Evolutionary conservation across 495 filamentous ascomycete species (phyloP).

Genomic region (Lasiosphaeria miniovina): DNA sequence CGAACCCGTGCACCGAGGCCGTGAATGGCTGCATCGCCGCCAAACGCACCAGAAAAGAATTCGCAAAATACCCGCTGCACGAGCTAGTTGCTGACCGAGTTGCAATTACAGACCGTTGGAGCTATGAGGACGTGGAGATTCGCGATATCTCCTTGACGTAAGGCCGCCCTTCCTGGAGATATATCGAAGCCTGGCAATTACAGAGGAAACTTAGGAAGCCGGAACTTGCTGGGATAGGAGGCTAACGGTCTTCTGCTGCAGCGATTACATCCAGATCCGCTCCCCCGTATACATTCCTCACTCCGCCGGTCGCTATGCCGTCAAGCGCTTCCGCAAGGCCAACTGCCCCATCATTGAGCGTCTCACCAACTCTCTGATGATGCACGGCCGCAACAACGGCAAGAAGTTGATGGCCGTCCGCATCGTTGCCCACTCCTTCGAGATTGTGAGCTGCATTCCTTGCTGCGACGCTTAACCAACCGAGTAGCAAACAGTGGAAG

Average conservation of each 20-base stretch:
- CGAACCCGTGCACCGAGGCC: conserved; percentile 51
- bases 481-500: background rate
- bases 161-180: conserved; percentile 38
- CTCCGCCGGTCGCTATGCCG: conserved; percentile 96
- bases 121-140: conserved; percentile 99
- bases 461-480: background rate
- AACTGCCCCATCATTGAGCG: conserved; percentile 99
- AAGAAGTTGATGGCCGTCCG: conserved; percentile 99
- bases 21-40: conserved; percentile 32
- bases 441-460: conserved; percentile 72
- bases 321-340: conserved; percentile 99
- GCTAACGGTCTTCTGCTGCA: conserved; percentile 54
- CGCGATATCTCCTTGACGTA: conserved; percentile 99
- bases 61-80: background rate
- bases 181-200: conserved; percentile 2
- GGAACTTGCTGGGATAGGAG: conserved; percentile 9
- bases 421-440: conserved; percentile 98
- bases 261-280: conserved; percentile 99
- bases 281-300: conserved; percentile 97
- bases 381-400: conserved; percentile 99
- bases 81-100: conserved; percentile 28
- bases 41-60: conserved; percentile 1
- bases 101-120: conserved; percentile 47
- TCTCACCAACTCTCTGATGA: conserved; percentile 99
- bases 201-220: background rate